phyloP scores from a whole-genome alignment of 2,329 filamentous ascomycete genomes.

The Phymatotrichopsis omnivora region DNA sequence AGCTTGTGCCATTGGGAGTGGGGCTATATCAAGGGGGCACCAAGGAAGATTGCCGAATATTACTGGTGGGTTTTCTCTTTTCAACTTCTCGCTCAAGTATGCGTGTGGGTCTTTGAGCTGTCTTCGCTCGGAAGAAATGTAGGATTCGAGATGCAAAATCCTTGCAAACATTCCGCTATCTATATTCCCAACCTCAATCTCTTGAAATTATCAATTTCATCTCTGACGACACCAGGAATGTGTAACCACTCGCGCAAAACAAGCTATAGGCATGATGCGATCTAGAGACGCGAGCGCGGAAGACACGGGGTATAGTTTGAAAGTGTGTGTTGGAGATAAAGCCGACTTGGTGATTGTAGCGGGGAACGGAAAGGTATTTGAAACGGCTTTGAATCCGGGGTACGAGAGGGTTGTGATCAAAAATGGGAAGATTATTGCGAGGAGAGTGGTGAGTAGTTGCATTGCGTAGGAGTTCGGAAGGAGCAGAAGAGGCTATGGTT shows the following conservation, averaged over 20 bases:
- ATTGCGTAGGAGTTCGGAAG: slow-evolving; percentile 23
- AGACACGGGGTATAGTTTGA: slow-evolving; percentile 8
- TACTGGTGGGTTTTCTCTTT: slow-evolving; percentile 45
- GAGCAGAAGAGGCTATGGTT: too few species aligned
- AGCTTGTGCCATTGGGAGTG: slow-evolving; percentile 50
- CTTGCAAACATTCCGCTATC: too few species aligned
- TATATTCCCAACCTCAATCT: too few species aligned
- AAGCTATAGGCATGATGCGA: slow-evolving; percentile 12
- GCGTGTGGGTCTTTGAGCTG: too few species aligned
- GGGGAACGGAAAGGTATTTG: slow-evolving; percentile 11
- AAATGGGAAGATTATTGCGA: slow-evolving; percentile 11
- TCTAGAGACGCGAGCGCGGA: neutral
- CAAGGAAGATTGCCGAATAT: slow-evolving; percentile 45
- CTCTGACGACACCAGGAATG: too few species aligned
- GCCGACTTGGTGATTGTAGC: slow-evolving; percentile 14
- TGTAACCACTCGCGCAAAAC: slow-evolving; percentile 40
- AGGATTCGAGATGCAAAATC: too few species aligned
- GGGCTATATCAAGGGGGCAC: slow-evolving; percentile 60
- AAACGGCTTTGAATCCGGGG: slow-evolving; percentile 12
- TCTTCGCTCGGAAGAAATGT: too few species aligned
- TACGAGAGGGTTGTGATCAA: slow-evolving; percentile 18
- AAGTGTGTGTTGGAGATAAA: slow-evolving; percentile 13
- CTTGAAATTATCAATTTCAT: too few species aligned
- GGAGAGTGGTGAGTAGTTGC: slow-evolving; percentile 11
- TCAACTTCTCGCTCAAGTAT: too few species aligned